A percentile compares a stretch with the other conserved stretches of the same genome.
Evolutionary conservation across 495 filamentous ascomycete species (phyloP).

Genomic region (Penicillium canescens): DNA sequence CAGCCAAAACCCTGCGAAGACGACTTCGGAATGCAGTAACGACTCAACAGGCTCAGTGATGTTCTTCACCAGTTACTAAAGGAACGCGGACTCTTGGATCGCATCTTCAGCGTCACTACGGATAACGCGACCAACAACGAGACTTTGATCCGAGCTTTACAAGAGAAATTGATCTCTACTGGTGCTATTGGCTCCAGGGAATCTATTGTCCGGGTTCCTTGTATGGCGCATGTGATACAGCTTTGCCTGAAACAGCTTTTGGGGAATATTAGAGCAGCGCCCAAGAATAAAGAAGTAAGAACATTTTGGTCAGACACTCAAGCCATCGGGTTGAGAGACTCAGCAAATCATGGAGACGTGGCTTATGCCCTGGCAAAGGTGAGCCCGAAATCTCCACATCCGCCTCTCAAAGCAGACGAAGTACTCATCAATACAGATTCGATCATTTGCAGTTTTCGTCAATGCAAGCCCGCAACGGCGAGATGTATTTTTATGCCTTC

Average conservation of each 20-base stretch:
- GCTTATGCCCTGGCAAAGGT: too few species aligned
- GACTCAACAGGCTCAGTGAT: not conserved
- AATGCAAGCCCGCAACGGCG: too few species aligned
- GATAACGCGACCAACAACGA: conserved; percentile 8
- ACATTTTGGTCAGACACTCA: conserved; percentile 3
- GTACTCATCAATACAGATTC: too few species aligned
- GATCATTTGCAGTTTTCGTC: too few species aligned
- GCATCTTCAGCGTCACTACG: conserved; percentile 12
- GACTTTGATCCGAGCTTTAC: conserved; percentile 4
- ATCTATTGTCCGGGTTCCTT: conserved; percentile 5
- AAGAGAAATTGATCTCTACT: not conserved
- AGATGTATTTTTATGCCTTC: too few species aligned
- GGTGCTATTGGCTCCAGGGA: not conserved
- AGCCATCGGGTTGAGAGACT: not conserved
- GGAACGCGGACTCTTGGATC: conserved; percentile 5
- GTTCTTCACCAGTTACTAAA: conserved; percentile 4
- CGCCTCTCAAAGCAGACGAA: too few species aligned
- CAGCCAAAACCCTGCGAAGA: conserved; percentile 4
- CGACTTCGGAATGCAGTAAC: not conserved
- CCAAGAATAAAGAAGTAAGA: conserved; percentile 8
- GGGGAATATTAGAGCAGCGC: conserved; percentile 6
- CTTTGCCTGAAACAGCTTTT: conserved; percentile 11
- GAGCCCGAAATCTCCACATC: too few species aligned
- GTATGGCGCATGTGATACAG: conserved; percentile 12
- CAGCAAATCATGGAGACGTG: not conserved